Evolutionary conservation across 176 grass and related monocot genomes (phyloP).

Genomic region (Zoysia japonica): DNA sequence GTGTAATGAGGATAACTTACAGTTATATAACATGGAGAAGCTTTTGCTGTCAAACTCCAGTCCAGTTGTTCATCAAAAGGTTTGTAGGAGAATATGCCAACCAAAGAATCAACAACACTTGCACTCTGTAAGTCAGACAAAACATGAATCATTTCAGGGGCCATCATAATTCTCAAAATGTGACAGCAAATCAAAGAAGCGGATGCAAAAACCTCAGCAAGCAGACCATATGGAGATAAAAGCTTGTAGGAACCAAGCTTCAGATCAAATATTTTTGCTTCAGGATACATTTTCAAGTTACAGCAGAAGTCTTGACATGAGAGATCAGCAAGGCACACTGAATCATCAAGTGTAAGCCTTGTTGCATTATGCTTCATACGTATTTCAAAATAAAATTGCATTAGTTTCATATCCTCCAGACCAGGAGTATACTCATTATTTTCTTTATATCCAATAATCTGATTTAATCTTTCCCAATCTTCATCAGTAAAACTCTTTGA

Average conservation of each 20-base stretch:
- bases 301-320: slow-evolving; percentile 86
- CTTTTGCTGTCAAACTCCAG: slow-evolving; percentile 96
- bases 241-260: slow-evolving; percentile 91
- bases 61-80: slow-evolving; percentile 83
- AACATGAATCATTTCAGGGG: slow-evolving; percentile 14
- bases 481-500: slow-evolving; percentile 80
- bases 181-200: slow-evolving; percentile 35
- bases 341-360: slow-evolving; percentile 65
- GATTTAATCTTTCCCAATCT: slow-evolving; percentile 92
- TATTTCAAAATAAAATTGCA: slow-evolving; percentile 88
- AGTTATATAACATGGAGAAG: slow-evolving; percentile 94
- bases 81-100: slow-evolving; percentile 89
- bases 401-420: slow-evolving; percentile 78
- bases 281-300: slow-evolving; percentile 89
- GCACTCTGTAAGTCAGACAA: slow-evolving; percentile 67
- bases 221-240: slow-evolving; percentile 87
- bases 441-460: slow-evolving; percentile 96
- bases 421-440: slow-evolving; percentile 68
- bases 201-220: slow-evolving; percentile 77
- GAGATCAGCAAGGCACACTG: slow-evolving; percentile 80
- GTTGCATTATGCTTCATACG: slow-evolving; percentile 96
- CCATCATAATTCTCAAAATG: slow-evolving; percentile 3
- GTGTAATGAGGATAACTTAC: slow-evolving; percentile 54
- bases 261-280: slow-evolving; percentile 90
- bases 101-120: slow-evolving; percentile 66